Conservation (phyloP, 2,329 filamentous ascomycete genomes). For the Ophidiomyces ophidiicola region DNA sequence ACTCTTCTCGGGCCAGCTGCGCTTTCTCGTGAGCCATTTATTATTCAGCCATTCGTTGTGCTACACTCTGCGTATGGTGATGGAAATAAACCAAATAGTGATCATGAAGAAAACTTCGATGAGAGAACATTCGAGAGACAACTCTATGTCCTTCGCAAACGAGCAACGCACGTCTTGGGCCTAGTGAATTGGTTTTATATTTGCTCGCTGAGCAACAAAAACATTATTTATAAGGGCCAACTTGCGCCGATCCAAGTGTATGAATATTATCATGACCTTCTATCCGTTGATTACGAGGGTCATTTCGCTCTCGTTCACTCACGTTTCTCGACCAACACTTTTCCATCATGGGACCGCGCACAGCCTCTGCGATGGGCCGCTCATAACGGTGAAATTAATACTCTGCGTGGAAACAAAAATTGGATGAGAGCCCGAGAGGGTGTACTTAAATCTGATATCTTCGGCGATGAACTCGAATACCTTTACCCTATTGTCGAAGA, state of each 20-base stretch:
- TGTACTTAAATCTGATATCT: slow-evolving; percentile 82
- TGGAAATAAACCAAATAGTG: slow-evolving; percentile 63
- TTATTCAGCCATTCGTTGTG: slow-evolving; percentile 91
- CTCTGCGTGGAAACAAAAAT: slow-evolving; percentile 94
- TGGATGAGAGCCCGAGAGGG: slow-evolving; percentile 98
- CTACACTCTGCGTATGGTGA: slow-evolving; percentile 71
- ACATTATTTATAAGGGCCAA: slow-evolving; percentile 98
- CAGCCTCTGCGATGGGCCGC: slow-evolving; percentile 93
- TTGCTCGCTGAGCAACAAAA: slow-evolving; percentile 91
- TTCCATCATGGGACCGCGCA: slow-evolving; percentile 94
- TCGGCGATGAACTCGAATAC: slow-evolving; percentile 79
- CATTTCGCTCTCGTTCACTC: slow-evolving; percentile 96
- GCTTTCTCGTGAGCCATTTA: slow-evolving; percentile 84
- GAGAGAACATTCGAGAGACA: slow-evolving; percentile 80
- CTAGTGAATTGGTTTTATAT: slow-evolving; percentile 98
- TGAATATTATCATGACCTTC: slow-evolving; percentile 93
- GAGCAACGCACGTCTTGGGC: slow-evolving; percentile 84
- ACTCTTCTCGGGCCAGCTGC: slow-evolving; percentile 85
- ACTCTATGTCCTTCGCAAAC: slow-evolving; percentile 87
- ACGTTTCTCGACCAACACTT: slow-evolving; percentile 95
- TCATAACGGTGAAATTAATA: slow-evolving; percentile 98
- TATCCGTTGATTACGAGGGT: slow-evolving; percentile 92
- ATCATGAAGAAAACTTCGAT: slow-evolving; percentile 70
- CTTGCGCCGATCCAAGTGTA: slow-evolving; percentile 90
- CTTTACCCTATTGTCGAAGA: slow-evolving; percentile 94